phyloP scores from a whole-genome alignment of 129 eudicot species.

The Mikania micrantha region DNA sequence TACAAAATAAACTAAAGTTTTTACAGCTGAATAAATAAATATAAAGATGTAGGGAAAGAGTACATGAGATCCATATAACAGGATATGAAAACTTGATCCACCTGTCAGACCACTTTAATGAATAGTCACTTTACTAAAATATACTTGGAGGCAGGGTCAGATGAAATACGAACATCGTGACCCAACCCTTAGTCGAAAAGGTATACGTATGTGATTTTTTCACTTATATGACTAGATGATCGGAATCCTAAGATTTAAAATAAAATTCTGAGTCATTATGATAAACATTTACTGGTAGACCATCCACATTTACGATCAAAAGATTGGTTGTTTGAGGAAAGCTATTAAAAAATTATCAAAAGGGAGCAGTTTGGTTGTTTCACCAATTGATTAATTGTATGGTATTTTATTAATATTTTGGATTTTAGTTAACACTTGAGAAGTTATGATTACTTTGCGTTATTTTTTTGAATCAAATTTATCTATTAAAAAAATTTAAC shows the following conservation, averaged over 20 bases:
- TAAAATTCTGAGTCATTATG: neutral
- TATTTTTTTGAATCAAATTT: too few relatives aligned
- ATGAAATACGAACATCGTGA: slow-evolving; percentile 15
- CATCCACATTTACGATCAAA: too few relatives aligned
- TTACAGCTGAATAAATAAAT: neutral
- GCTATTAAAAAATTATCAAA: too few relatives aligned
- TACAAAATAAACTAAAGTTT: neutral
- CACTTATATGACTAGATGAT: neutral
- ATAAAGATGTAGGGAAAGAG: slow-evolving; percentile 4
- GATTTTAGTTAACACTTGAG: too few relatives aligned
- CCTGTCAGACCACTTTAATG: slow-evolving; percentile 20
- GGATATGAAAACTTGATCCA: slow-evolving; percentile 26
- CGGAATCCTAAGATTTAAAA: neutral
- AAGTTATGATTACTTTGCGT: too few relatives aligned
- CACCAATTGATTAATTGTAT: too few relatives aligned
- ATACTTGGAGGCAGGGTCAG: slow-evolving; percentile 27
- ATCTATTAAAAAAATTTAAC: too few relatives aligned
- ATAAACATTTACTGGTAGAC: too few relatives aligned
- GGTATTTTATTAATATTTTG: too few relatives aligned
- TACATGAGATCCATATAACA: slow-evolving; percentile 9
- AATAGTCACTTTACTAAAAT: slow-evolving; percentile 19
- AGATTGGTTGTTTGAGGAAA: too few relatives aligned
- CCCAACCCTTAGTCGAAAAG: slow-evolving; percentile 20
- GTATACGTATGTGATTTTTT: neutral
- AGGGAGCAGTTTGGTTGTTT: too few relatives aligned